Conservation (phyloP, 192 early-diverging fungal genomes). For the Spizellomyces sp. region DNA sequence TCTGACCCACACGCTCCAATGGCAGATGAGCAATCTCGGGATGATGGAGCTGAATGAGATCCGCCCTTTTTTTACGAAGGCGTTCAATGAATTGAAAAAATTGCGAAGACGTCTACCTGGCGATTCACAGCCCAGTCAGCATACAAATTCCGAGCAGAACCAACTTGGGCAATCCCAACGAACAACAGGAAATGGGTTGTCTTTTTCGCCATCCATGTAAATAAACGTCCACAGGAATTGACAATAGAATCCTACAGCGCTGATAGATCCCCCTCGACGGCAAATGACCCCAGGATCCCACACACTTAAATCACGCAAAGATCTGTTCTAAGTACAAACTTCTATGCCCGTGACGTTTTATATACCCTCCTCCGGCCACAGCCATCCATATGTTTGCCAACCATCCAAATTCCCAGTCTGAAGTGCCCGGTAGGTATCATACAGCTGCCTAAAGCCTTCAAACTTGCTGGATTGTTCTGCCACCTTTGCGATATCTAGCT, state of each 20-base stretch:
- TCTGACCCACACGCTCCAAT: neutral
- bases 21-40: conserved; percentile 76
- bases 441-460: conserved; percentile 57
- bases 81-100: conserved; percentile 67
- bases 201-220: too few species aligned
- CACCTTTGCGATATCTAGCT: conserved; percentile 47
- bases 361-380: conserved; percentile 73
- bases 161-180: too few species aligned
- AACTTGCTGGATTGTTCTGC: conserved; percentile 46
- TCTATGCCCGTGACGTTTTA: neutral
- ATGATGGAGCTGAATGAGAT: conserved; percentile 91
- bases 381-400: conserved; percentile 64
- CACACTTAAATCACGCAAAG: too few species aligned
- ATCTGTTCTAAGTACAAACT: too few species aligned
- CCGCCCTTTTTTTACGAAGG: conserved; percentile 82
- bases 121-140: too few species aligned
- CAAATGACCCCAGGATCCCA: too few species aligned
- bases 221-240: too few species aligned
- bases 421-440: conserved; percentile 61
- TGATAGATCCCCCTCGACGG: too few species aligned
- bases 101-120: too few species aligned
- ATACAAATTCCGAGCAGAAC: too few species aligned
- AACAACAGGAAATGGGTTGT: too few species aligned
- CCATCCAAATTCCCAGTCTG: conserved; percentile 64
- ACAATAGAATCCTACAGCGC: too few species aligned